Base-by-base conservation (phyloP, 306 rosid genomes). In the Benincasa hispida region DNA sequence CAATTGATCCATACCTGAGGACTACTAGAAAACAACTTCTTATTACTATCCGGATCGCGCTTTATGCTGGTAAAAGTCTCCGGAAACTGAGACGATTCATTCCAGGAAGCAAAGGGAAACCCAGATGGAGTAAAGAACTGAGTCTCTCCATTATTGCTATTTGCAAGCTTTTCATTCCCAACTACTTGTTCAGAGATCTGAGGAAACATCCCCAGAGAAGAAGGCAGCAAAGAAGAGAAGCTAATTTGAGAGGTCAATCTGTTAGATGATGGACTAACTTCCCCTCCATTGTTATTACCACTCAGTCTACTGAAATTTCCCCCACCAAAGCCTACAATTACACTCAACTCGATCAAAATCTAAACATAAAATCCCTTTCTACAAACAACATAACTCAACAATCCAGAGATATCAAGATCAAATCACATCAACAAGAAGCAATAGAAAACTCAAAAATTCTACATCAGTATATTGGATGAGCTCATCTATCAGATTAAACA, bases 131-230 rank as follows among this genome's bases (percentile, higher is more conserved):
- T 84, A 72, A 54, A 80, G 70, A 81, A 82, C 5, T 63, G 48
- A 53, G 87, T 14, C 72, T 87, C 86, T 65, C 82, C 81, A 54
- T 80, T 80, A 58, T 79, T 90, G 54, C 47, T 76, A 63, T 72
- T 78, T 35, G 79, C 77, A 24, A 82, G 82, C 78, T 81, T 81
- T 57, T 88, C 97, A 59, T 63, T 81, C 63, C 42, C 91, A 34
- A 83, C 32, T 72, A 83, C 39, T 72, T 37, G 73, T 66, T 89
- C 93, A 3, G 93, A 84, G 69, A 88, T 88, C 45, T 88, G 88
- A 8, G 97, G 81, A 79, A 91, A 79, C 81, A 89, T 76, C 77
- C 92, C 95, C 75, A 87, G 50, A 14, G 90, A 88, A 77, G 85
- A 80, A 79, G 81, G 82, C 22, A 57, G 82, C 80, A 89, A 81